Base-by-base conservation (phyloP, 1,284 basidiomycete genomes). In the Sanguinoderma infundibulare region DNA sequence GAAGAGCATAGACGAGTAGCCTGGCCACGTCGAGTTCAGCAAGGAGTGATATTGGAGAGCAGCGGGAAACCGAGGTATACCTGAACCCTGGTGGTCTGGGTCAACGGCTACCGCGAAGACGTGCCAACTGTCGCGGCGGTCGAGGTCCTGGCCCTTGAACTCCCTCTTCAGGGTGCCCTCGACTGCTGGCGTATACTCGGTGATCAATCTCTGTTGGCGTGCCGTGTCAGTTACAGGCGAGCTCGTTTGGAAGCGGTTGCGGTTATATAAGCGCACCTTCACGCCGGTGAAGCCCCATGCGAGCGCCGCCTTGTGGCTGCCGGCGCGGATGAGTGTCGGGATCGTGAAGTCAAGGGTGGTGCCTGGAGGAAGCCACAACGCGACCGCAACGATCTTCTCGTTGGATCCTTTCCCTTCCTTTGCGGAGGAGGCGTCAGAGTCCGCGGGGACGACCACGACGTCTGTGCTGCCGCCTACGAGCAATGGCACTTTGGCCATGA, bases 1-100 rank as follows among this genome's bases (percentile, higher is more conserved):
- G 49, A 51, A 20, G 28, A 51, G 49, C 49, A 51, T 51, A 9
- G 49, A 20, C 2, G 49, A 51, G 49, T 51, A 51, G 9, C 49
- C 49, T 51, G 24, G 4, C 30, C 20, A 20, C 10, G 1, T 6
- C 24, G 24, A 15, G 20, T 44, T n/a, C n/a, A n/a, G n/a, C n/a
- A n/a, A n/a, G n/a, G n/a, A n/a, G n/a, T n/a, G n/a, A n/a, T n/a
- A n/a, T n/a, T n/a, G n/a, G n/a, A n/a, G n/a, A n/a, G n/a, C n/a
- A n/a, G n/a, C 15, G 10, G 44, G 15, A 15, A 26, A 22, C 17
- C 14, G 44, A n/a, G 3, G n/a, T 0, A n/a, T 32, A 51, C 49
- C 49, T 51, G 30, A 17, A 10, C 49, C 49, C 28, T 51, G 49
- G n/a, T 51, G 30, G 10, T n/a, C 17, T 3, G 49, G 49, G 5